Percentiles rank a stretch among this genome's conserved stretches.
Conservation (phyloP, 2,329 filamentous ascomycete genomes). For the Penicillium sp. region DNA sequence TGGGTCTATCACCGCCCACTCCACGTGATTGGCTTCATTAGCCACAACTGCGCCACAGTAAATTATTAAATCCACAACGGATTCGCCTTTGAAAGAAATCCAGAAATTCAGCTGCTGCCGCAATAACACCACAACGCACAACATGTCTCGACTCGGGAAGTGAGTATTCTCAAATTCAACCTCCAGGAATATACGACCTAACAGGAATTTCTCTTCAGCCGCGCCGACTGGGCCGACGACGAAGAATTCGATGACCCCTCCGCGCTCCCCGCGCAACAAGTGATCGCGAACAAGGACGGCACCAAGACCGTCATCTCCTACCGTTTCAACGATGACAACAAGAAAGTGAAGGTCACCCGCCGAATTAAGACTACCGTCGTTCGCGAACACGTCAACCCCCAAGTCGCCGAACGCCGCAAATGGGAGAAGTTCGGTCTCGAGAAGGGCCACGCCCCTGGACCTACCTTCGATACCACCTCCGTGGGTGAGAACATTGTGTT, state of each 20-base stretch:
- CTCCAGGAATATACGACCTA: conserved; percentile 8
- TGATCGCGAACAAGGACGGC: conserved; percentile 96
- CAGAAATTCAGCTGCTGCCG: conserved; percentile 40
- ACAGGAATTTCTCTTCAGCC: conserved; percentile 40
- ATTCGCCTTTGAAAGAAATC: conserved; percentile 42
- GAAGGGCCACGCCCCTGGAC: conserved; percentile 79
- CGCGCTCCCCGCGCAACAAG: conserved; percentile 80
- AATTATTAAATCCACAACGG: conserved; percentile 46
- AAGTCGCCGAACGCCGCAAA: conserved; percentile 88
- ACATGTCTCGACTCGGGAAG: conserved; percentile 52
- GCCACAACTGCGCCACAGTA: conserved; percentile 39
- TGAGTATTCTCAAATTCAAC: conserved; percentile 30
- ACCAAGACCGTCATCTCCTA: conserved; percentile 94
- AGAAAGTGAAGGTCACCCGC: conserved; percentile 96
- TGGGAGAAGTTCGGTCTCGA: conserved; percentile 93
- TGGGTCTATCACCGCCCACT: background rate
- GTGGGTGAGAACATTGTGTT: conserved; percentile 99
- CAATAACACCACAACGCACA: conserved; percentile 31
- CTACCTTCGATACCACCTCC: conserved; percentile 84
- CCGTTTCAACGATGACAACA: conserved; percentile 86
- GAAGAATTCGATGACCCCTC: conserved; percentile 82
- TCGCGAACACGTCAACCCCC: conserved; percentile 92
- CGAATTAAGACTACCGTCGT: conserved; percentile 90
- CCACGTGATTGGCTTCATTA: conserved; percentile 28
- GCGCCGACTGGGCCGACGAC: conserved; percentile 92